Evolutionary conservation across 306 rosid species (phyloP), one percentile per base, ranked within the genome.

Genomic region (Biancaea sappan): DNA sequence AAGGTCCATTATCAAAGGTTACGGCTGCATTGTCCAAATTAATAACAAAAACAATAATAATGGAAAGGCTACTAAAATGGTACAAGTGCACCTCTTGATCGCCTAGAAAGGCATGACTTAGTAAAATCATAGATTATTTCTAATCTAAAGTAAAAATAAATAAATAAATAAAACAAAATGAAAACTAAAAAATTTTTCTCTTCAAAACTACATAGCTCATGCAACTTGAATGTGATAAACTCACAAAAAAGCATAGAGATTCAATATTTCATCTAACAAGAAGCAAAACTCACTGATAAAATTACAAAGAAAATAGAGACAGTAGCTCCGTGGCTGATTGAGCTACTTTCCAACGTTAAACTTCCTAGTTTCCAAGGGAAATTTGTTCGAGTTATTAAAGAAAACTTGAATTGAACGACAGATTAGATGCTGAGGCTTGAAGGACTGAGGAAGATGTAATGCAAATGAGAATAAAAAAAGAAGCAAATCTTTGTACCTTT

Each of bases 1-100:
- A 81, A 70, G 43, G 63, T 70, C 69, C 19, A 63, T n/a, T n/a
- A n/a, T n/a, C 50, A 43, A 59, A 72, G 41, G 60, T 76, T 53
- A 79, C 52, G 62, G 16, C 35, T 44, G 48, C 4, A 52, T 76
- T 16, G 79, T 37, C 57, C 54, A 62, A 35, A 37, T 1, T 18
- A 37, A 18, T 9, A 35, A 4, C 5, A 0, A 3, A 19, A 16
- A 31, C 14, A 38, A 2, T 22, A 79, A 28, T 43, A 47, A 58
- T 21, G 46, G 62, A 71, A 61, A 68, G 28, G 32, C 32, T 3
- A 47, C 32, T 31, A 32, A 21, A 2, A 50, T 16, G 28, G 16
- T 22, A n/a, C 32, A 25, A 21, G 66, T 11, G 65, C 52, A 57
- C 50, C 63, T 61, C 66, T 29, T 21, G n/a, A 22, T 76, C 32